A percentile compares a stretch with the other conserved stretches of the same genome.
These are phyloP conservation scores for Boletus holoroseus DNA, from an alignment of 1,284 basidiomycete species.

Conservation along the genomic window DNA sequence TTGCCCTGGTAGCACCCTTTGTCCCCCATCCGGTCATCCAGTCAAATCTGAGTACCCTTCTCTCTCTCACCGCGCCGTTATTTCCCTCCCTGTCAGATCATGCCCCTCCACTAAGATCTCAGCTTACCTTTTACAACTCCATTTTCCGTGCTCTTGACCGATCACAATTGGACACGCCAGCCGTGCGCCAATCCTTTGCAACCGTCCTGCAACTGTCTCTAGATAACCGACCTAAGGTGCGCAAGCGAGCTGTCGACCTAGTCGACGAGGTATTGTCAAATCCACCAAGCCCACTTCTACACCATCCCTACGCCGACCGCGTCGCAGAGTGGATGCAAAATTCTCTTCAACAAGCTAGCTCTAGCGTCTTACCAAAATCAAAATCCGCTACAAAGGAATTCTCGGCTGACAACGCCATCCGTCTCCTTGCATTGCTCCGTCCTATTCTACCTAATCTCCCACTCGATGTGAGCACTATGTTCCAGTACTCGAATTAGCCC, in stretches of 20 bases:
- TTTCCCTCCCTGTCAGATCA: slow-evolving; percentile 63
- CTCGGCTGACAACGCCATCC: slow-evolving; percentile 71
- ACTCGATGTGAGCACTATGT: slow-evolving; percentile 47
- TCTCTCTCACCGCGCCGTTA: slow-evolving; percentile 72
- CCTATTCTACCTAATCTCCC: slow-evolving; percentile 61
- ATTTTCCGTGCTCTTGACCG: slow-evolving; percentile 65
- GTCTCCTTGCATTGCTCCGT: slow-evolving; percentile 72
- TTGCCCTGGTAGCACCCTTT: slow-evolving; percentile 73
- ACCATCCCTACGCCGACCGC: slow-evolving; percentile 81
- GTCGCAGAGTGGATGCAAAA: slow-evolving; percentile 76
- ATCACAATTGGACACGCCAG: slow-evolving; percentile 62
- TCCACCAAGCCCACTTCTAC: slow-evolving; percentile 69
- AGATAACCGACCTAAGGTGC: slow-evolving; percentile 90
- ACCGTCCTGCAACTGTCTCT: slow-evolving; percentile 77
- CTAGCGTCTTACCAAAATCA: slow-evolving; percentile 54
- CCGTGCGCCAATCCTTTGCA: slow-evolving; percentile 71
- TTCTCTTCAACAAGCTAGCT: slow-evolving; percentile 62
- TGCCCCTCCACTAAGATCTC: slow-evolving; percentile 69
- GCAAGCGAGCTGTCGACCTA: slow-evolving; percentile 85
- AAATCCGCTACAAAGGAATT: slow-evolving; percentile 54
- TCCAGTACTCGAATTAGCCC: slow-evolving; percentile 10
- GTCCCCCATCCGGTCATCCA: slow-evolving; percentile 73
- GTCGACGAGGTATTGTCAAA: slow-evolving; percentile 69
- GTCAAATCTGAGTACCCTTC: slow-evolving; percentile 56
- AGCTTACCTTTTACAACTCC: slow-evolving; percentile 67